Conservation (phyloP, 495 filamentous ascomycete species). For the Aspergillus olivimuriae region DNA sequence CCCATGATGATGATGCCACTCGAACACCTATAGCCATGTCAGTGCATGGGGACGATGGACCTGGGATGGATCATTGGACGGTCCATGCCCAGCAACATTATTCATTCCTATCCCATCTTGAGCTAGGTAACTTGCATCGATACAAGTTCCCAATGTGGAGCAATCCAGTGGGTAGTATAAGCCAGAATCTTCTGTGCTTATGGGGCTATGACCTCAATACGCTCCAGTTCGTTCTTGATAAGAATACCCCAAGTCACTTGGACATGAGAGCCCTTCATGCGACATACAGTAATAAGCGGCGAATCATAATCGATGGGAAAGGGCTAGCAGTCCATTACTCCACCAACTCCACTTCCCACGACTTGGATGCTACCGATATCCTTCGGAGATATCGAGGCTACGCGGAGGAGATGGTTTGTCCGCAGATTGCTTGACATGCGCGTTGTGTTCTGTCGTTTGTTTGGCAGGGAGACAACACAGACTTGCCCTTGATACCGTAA, state of each 20-base stretch:
- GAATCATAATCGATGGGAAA: slow-evolving; percentile 46
- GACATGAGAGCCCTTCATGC: slow-evolving; percentile 1
- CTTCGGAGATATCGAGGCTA: slow-evolving; percentile 46
- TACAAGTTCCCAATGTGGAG: slow-evolving; percentile 50
- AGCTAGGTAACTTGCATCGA: slow-evolving; percentile 31
- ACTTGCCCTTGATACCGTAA: too few relatives aligned
- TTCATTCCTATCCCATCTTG: slow-evolving; percentile 47
- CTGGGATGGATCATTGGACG: slow-evolving; percentile 39
- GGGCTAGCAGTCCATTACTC: slow-evolving; percentile 46
- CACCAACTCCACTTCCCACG: slow-evolving; percentile 25
- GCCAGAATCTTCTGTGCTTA: slow-evolving; percentile 42
- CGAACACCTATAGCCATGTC: slow-evolving; percentile 26
- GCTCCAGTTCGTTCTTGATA: slow-evolving; percentile 12
- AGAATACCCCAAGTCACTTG: slow-evolving; percentile 1
- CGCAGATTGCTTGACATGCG: slow-evolving; percentile 9
- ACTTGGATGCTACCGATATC: slow-evolving; percentile 44
- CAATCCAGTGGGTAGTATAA: slow-evolving; percentile 36
- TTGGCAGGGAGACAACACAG: too few relatives aligned
- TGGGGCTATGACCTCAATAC: slow-evolving; percentile 33
- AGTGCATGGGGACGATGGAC: slow-evolving; percentile 25
- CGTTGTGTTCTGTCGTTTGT: too few relatives aligned
- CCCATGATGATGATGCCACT: slow-evolving; percentile 14
- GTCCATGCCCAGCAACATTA: slow-evolving; percentile 50
- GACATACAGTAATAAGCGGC: slow-evolving; percentile 7
- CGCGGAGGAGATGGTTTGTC: slow-evolving; percentile 44